Percentiles rank a stretch among this genome's conserved stretches.
phyloP scores from a whole-genome alignment of 768 basidiomycete genomes.

The Amyloporia xantha region DNA sequence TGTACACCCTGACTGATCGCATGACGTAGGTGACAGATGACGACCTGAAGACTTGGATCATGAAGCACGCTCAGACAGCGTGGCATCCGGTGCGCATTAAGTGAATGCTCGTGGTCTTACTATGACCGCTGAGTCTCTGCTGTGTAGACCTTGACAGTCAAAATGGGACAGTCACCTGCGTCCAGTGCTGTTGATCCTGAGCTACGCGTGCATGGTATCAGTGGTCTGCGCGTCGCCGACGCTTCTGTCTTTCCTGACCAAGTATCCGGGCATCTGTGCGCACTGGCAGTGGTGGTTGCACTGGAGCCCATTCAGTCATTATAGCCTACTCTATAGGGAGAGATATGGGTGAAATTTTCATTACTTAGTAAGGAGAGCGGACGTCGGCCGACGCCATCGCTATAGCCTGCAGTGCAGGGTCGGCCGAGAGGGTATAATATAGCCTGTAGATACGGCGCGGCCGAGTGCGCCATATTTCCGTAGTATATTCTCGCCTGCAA shows the following conservation, averaged over 20 bases:
- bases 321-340: too few relatives aligned
- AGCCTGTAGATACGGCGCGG: too few relatives aligned
- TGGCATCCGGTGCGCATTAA: conserved; percentile 21
- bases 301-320: too few relatives aligned
- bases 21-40: conserved; percentile 12
- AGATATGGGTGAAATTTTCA: too few relatives aligned
- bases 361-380: too few relatives aligned
- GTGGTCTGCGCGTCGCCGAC: conserved; percentile 36
- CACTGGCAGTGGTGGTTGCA: conserved; percentile 1
- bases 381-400: too few relatives aligned
- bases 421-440: too few relatives aligned
- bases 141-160: conserved; percentile 6
- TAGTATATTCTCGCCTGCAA: too few relatives aligned
- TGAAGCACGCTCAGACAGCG: conserved; percentile 10
- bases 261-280: conserved; percentile 4
- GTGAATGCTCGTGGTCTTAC: neutral
- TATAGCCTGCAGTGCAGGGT: too few relatives aligned
- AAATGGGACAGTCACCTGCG: conserved; percentile 9
- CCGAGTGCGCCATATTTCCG: too few relatives aligned
- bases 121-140: neutral
- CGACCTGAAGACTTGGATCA: conserved; percentile 13
- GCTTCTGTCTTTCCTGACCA: conserved; percentile 14
- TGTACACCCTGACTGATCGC: too few relatives aligned
- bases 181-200: conserved; percentile 19
- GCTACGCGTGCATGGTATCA: conserved; percentile 28